Conservation (phyloP, 2,329 filamentous ascomycete genomes). For the Sporothrix sp. region DNA sequence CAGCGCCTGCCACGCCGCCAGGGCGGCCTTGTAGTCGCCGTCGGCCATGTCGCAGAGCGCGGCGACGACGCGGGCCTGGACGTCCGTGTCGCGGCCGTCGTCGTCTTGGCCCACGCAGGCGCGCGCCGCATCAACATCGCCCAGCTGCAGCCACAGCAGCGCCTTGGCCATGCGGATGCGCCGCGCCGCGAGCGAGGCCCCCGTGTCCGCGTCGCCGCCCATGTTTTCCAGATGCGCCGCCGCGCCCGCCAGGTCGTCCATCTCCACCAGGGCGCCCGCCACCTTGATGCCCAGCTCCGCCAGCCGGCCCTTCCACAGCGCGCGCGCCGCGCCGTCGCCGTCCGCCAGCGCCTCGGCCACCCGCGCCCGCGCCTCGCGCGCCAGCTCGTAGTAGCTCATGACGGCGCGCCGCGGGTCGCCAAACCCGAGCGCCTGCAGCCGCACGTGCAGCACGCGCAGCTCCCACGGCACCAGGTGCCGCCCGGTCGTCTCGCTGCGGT, state of each 20-base stretch:
- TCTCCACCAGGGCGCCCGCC: constrained; percentile 62
- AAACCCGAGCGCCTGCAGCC: constrained; percentile 77
- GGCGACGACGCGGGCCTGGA: constrained; percentile 41
- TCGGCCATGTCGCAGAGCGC: constrained; percentile 73
- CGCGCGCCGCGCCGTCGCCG: constrained; percentile 44
- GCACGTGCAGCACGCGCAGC: constrained; percentile 70
- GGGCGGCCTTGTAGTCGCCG: constrained; percentile 57
- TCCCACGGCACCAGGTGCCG: constrained; percentile 74
- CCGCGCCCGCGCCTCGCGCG: constrained; percentile 60
- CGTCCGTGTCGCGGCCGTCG: constrained; percentile 28
- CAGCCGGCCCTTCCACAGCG: constrained; percentile 63
- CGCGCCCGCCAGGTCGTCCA: constrained; percentile 79
- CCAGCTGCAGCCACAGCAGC: constrained; percentile 68
- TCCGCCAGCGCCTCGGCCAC: constrained; percentile 37
- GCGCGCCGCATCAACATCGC: constrained; percentile 61
- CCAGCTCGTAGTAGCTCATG: constrained; percentile 84
- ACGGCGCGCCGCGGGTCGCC: constrained; percentile 75
- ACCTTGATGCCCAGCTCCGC: constrained; percentile 63
- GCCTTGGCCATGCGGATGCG: constrained; percentile 42
- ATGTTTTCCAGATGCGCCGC: constrained; percentile 60
- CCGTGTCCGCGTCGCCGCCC: constrained; percentile 17
- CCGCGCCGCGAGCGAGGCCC: not conserved
- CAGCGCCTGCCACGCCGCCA: constrained; percentile 49
- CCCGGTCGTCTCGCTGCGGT: constrained; percentile 43
- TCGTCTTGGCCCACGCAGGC: constrained; percentile 33